Base-by-base conservation (phyloP, 2,329 filamentous ascomycete genomes). In the Cylindrodendrum hubeiense region DNA sequence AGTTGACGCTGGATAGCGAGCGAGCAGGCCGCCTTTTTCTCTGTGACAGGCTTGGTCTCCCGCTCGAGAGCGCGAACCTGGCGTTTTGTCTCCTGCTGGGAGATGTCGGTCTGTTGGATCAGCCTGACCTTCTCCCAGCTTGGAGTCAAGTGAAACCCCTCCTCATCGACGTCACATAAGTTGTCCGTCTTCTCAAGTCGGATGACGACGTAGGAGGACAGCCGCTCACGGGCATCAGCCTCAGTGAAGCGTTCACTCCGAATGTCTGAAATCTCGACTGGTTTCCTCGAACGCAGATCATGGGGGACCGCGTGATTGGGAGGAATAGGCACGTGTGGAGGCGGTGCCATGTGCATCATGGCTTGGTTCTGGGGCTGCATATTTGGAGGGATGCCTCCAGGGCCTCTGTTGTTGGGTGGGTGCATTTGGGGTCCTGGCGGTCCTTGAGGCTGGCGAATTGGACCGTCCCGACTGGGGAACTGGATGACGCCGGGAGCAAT, bases 101-200 rank as follows among this genome's bases (percentile, higher is more conserved):
- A 77, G 52, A 82, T 77, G 33, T 77, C 77, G 3, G 71, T 75
- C n/a, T 81, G 76, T 30, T 77, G 75, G 3, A 70, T 75, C 10
- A 74, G 72, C 3, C 73, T 67, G 9, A 79, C 80, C 19, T 74
- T 77, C 3, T 81, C 78, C 85, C 85, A 87, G 9, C 76, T 80
- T 3, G 80, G 74, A 46, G 67, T 71, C 30, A 73, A 44, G 3
- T 68, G 72, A 13, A 73, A 71, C 3, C 82, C 81, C 9, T 82
- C 74, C 7, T 79, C 73, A 63, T 82, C 80, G 43, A 80, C 72
- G 17, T 72, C 73, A n/a, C 77, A 71, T 13, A 73, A 68, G 43
- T 73, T 74, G 12, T 69, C 53, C 21, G 75, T 66, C 73, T 81
- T 84, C 63, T 84, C 80, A 52, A 86, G 79, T 1, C 80, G 82